Evolutionary conservation across 148 eudicot species (phyloP).

Genomic region (Vaccinium macrocarpon): DNA sequence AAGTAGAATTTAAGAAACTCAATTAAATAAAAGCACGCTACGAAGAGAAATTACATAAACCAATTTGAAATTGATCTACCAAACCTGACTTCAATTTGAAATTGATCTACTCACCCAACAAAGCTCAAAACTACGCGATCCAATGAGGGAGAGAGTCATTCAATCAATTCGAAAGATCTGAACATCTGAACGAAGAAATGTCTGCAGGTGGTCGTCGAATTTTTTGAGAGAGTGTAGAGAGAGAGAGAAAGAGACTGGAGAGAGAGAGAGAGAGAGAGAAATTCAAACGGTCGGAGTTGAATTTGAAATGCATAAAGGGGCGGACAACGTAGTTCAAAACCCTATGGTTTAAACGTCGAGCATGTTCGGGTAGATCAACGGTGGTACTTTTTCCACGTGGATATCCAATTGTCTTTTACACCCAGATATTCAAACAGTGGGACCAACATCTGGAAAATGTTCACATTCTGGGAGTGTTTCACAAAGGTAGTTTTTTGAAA

Average conservation of each 20-base stretch:
- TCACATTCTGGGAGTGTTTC: too few species aligned
- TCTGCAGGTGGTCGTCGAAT: slow-evolving; percentile 9
- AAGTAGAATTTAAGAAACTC: background rate
- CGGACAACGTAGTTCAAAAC: slow-evolving; percentile 29
- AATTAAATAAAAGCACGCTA: background rate
- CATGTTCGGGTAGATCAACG: slow-evolving; percentile 4
- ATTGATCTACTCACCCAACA: slow-evolving; percentile 25
- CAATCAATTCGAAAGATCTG: slow-evolving; percentile 17
- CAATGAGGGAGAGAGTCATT: slow-evolving; percentile 3
- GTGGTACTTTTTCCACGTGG: background rate
- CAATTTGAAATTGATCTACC: background rate
- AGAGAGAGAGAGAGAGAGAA: slow-evolving; percentile 4
- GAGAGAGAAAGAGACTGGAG: slow-evolving; percentile 16
- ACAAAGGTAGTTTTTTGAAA: too few species aligned
- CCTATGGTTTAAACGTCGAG: slow-evolving; percentile 22
- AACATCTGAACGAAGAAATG: background rate
- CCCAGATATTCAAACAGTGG: too few species aligned
- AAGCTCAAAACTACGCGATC: slow-evolving; percentile 28
- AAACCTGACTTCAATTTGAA: background rate
- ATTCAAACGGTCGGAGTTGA: slow-evolving; percentile 11
- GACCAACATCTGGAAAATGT: too few species aligned
- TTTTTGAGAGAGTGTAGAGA: background rate
- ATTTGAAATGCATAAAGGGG: slow-evolving; percentile 16
- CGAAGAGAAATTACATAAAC: background rate
- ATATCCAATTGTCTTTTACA: background rate